Conservation (phyloP, 805 yeast species). For the Spathaspora boniae region DNA sequence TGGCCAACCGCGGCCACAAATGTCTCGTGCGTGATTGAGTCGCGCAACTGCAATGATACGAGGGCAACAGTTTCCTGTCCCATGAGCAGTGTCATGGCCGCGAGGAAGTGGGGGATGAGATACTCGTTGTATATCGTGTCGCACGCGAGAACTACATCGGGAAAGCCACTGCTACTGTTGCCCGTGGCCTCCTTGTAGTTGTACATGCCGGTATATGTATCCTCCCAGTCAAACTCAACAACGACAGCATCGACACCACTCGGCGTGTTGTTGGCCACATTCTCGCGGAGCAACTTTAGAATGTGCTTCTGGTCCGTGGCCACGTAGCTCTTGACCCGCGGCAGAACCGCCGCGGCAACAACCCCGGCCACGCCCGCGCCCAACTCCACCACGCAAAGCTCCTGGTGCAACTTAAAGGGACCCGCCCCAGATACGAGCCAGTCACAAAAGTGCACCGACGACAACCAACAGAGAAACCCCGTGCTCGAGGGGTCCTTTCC, state of each 20-base stretch:
- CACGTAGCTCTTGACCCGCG: slow-evolving; percentile 32
- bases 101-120: slow-evolving; percentile 47
- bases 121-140: slow-evolving; percentile 67
- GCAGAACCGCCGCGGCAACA: slow-evolving; percentile 39
- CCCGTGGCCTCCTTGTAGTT: slow-evolving; percentile 14
- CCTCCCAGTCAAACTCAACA: slow-evolving; percentile 63
- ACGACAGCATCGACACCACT: slow-evolving; percentile 42
- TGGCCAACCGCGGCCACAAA: slow-evolving; percentile 37
- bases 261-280: slow-evolving; percentile 38
- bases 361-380: slow-evolving; percentile 64
- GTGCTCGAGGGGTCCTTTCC: slow-evolving; percentile 43
- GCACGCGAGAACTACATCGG: slow-evolving; percentile 55
- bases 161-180: too few relatives aligned
- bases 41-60: slow-evolving; percentile 51
- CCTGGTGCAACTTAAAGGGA: slow-evolving; percentile 20
- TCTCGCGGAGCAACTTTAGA: slow-evolving; percentile 45
- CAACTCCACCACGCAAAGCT: slow-evolving; percentile 44
- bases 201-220: slow-evolving; percentile 30
- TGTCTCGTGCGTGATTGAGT: slow-evolving; percentile 44
- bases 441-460: slow-evolving; percentile 45
- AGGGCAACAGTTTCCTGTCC: slow-evolving; percentile 36
- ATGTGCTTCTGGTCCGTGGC: slow-evolving; percentile 60
- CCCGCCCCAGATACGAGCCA: slow-evolving; percentile 43
- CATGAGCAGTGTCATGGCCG: slow-evolving; percentile 37
- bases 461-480: slow-evolving; percentile 63